Evolutionary conservation across 2,329 filamentous ascomycete genomes (phyloP).

Genomic region (Alternaria gaisen): DNA sequence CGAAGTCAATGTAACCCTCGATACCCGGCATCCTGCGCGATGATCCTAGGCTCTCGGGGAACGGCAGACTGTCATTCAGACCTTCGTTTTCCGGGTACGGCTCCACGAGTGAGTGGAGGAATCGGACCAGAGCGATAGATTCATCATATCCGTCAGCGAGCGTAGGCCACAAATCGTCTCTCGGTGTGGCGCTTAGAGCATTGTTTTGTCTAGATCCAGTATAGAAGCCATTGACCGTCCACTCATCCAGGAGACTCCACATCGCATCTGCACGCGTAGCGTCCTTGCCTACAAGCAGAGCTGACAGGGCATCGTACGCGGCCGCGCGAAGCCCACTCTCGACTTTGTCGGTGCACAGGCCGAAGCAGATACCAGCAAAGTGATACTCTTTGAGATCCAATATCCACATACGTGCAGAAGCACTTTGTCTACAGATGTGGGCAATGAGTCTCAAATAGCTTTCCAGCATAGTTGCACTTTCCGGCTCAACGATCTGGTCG

Average conservation of each 20-base stretch:
- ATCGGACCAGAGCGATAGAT: slow-evolving; percentile 80
- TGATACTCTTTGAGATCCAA: slow-evolving; percentile 72
- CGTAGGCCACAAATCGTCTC: slow-evolving; percentile 69
- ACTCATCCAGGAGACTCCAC: slow-evolving; percentile 83
- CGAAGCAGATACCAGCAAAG: slow-evolving; percentile 77
- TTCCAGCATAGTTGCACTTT: slow-evolving; percentile 95
- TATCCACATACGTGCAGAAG: slow-evolving; percentile 76
- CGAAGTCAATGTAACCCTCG: slow-evolving; percentile 91
- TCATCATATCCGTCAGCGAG: slow-evolving; percentile 85
- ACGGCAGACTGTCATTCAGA: slow-evolving; percentile 80
- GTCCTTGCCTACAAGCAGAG: slow-evolving; percentile 78
- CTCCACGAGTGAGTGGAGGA: slow-evolving; percentile 75
- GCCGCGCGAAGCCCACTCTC: slow-evolving; percentile 81
- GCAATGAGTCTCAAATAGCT: slow-evolving; percentile 89
- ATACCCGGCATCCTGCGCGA: slow-evolving; percentile 84
- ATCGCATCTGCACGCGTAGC: slow-evolving; percentile 73
- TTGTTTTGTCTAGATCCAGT: slow-evolving; percentile 44
- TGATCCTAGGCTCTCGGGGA: slow-evolving; percentile 84
- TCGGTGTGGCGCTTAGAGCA: slow-evolving; percentile 29
- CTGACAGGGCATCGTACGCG: slow-evolving; percentile 79
- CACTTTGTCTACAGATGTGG: slow-evolving; percentile 79
- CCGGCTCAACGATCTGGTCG: slow-evolving; percentile 80
- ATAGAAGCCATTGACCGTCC: slow-evolving; percentile 63
- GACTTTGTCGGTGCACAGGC: slow-evolving; percentile 79
- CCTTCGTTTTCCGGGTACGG: slow-evolving; percentile 69